A percentile compares a stretch with the other conserved stretches of the same genome.
phyloP scores from a whole-genome alignment of 768 basidiomycete genomes.

The Boletus vermiculosoides region DNA sequence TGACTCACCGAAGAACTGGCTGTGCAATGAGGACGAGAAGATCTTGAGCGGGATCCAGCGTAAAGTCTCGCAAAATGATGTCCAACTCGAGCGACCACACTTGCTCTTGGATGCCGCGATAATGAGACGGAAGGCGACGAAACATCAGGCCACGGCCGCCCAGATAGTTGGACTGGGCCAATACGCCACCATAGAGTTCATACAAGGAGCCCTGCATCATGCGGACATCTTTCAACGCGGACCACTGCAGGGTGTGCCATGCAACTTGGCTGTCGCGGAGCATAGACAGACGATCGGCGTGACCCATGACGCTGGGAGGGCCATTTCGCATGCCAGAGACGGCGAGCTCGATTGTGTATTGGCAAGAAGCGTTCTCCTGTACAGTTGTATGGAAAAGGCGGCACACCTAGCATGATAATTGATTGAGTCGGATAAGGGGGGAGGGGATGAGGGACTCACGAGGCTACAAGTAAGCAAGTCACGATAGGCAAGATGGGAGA shows the following conservation, averaged over 20 bases:
- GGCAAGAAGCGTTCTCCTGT: constrained; percentile 33
- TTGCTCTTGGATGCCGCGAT: constrained; percentile 45
- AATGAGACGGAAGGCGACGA: constrained; percentile 47
- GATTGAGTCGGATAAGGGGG: background rate
- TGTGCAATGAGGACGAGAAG: constrained; percentile 52
- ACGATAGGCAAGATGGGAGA: constrained; percentile 20
- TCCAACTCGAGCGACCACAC: constrained; percentile 43
- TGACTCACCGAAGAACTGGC: constrained; percentile 34
- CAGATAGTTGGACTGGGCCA: constrained; percentile 40
- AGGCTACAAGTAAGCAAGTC: constrained; percentile 30
- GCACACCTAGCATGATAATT: constrained; percentile 31
- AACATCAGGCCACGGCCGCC: constrained; percentile 39
- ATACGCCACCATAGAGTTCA: constrained; percentile 58
- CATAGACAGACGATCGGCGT: constrained; percentile 36
- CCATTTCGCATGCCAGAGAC: constrained; percentile 44
- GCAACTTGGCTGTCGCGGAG: constrained; percentile 40
- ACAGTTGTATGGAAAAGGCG: constrained; percentile 30
- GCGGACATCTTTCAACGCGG: constrained; percentile 29
- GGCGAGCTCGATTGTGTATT: constrained; percentile 47
- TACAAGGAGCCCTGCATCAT: constrained; percentile 49
- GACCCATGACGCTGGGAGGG: constrained; percentile 24
- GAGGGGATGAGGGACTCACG: constrained; percentile 11
- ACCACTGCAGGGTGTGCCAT: constrained; percentile 43
- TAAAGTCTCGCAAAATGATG: constrained; percentile 51
- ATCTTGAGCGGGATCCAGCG: constrained; percentile 67